phyloP scores from a whole-genome alignment of 2,329 filamentous ascomycete species.

The Trichoderma polysporum region DNA sequence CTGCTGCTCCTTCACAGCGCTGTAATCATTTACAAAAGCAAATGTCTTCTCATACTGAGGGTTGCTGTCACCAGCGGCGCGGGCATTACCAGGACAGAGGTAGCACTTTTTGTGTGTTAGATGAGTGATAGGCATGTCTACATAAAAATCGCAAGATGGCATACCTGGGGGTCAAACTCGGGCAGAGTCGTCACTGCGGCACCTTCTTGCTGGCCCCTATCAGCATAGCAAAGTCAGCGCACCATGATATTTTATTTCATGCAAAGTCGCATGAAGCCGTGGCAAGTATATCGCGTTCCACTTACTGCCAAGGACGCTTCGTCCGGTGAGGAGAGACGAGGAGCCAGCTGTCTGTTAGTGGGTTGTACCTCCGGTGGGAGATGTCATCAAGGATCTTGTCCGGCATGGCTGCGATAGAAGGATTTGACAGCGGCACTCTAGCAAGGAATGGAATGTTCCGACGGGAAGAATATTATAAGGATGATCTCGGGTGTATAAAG shows the following conservation, averaged over 20 bases:
- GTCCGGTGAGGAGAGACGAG: conserved; percentile 94
- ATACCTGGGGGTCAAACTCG: conserved; percentile 72
- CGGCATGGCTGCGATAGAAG: conserved; percentile 54
- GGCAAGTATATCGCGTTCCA: conserved; percentile 25
- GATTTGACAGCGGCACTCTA: background rate
- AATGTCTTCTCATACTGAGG: conserved; percentile 85
- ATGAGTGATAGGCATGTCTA: background rate
- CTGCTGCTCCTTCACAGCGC: conserved; percentile 92
- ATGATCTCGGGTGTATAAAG: background rate
- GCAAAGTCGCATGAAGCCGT: background rate
- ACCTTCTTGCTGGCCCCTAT: conserved; percentile 74
- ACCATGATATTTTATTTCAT: background rate
- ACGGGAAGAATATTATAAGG: background rate
- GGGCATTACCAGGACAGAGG: conserved; percentile 85
- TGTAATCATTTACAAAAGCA: conserved; percentile 96
- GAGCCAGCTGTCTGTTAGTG: conserved; percentile 84
- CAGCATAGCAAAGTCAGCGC: background rate
- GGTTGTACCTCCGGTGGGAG: conserved; percentile 92
- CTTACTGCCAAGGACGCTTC: conserved; percentile 97
- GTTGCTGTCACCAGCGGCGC: conserved; percentile 83
- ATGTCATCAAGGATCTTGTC: conserved; percentile 88
- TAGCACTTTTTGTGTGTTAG: conserved; percentile 64
- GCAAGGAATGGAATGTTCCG: background rate
- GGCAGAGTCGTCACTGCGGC: conserved; percentile 69
- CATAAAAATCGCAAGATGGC: conserved; percentile 22